These are phyloP conservation scores for Aspergillus sclerotioniger DNA, from an alignment of 495 filamentous ascomycete genomes.

Conservation along the genomic window DNA sequence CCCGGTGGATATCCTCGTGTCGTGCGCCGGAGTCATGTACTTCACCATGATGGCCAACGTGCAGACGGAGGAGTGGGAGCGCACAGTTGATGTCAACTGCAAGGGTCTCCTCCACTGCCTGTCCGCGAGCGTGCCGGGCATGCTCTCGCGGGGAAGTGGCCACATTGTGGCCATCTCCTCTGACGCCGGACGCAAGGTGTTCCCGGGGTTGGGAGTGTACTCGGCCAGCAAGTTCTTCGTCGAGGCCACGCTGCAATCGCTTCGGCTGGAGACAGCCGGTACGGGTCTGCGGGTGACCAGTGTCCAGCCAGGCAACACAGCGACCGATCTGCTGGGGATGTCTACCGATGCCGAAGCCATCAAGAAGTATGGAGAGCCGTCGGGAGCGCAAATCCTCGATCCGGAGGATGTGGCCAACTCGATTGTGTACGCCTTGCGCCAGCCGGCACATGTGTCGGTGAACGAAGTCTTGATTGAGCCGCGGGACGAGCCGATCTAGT, in stretches of 20 bases:
- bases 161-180: slow-evolving; percentile 71
- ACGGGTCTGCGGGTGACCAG: slow-evolving; percentile 61
- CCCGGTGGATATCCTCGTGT: slow-evolving; percentile 62
- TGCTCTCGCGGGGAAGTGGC: slow-evolving; percentile 58
- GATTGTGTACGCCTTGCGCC: slow-evolving; percentile 62
- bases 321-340: slow-evolving; percentile 62
- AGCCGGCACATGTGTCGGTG: slow-evolving; percentile 64
- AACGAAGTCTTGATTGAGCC: slow-evolving; percentile 73
- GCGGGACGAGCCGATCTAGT: slow-evolving; percentile 64
- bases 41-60: slow-evolving; percentile 71
- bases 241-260: slow-evolving; percentile 63
- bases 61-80: slow-evolving; percentile 64
- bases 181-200: slow-evolving; percentile 67
- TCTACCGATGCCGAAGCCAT: slow-evolving; percentile 65
- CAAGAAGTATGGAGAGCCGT: slow-evolving; percentile 67
- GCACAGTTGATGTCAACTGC: slow-evolving; percentile 70
- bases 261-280: slow-evolving; percentile 66
- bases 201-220: slow-evolving; percentile 72
- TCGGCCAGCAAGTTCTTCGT: slow-evolving; percentile 72
- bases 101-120: slow-evolving; percentile 66
- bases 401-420: slow-evolving; percentile 61
- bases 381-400: slow-evolving; percentile 62
- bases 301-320: slow-evolving; percentile 66
- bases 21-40: slow-evolving; percentile 74
- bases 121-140: slow-evolving; percentile 55